Conservation (phyloP, 257 asterid species). For the Solanum corneliomulleri region DNA sequence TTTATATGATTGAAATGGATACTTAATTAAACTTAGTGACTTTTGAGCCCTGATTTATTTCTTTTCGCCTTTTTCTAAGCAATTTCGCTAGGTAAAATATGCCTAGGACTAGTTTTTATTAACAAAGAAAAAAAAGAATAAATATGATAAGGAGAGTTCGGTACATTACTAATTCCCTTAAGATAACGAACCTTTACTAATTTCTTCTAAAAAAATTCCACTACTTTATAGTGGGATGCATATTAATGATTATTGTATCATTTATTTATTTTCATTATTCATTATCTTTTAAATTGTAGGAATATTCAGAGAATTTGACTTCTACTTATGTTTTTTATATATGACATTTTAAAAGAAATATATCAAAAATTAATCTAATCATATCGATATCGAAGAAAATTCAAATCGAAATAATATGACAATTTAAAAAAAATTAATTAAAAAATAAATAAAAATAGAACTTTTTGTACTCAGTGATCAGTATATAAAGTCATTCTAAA, state of each 20-base stretch:
- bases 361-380: background rate
- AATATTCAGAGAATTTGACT: background rate
- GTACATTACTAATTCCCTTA: background rate
- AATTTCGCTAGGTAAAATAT: background rate
- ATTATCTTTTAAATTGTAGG: background rate
- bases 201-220: background rate
- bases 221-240: background rate
- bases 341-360: background rate
- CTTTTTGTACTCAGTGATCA: background rate
- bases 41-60: background rate
- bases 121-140: background rate
- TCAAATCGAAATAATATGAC: background rate
- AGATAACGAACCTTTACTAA: background rate
- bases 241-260: background rate
- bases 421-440: background rate
- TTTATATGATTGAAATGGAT: background rate
- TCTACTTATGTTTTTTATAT: background rate
- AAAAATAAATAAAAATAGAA: rapidly evolving
- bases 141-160: background rate
- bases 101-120: background rate
- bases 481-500: background rate
- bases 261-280: background rate
- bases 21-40: background rate
- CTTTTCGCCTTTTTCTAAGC: background rate
- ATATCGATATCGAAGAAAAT: background rate